Percentiles rank a stretch among this genome's conserved stretches.
Evolutionary conservation across 2,329 filamentous ascomycete genomes (phyloP).

Genomic region (Beauveria sp.): DNA sequence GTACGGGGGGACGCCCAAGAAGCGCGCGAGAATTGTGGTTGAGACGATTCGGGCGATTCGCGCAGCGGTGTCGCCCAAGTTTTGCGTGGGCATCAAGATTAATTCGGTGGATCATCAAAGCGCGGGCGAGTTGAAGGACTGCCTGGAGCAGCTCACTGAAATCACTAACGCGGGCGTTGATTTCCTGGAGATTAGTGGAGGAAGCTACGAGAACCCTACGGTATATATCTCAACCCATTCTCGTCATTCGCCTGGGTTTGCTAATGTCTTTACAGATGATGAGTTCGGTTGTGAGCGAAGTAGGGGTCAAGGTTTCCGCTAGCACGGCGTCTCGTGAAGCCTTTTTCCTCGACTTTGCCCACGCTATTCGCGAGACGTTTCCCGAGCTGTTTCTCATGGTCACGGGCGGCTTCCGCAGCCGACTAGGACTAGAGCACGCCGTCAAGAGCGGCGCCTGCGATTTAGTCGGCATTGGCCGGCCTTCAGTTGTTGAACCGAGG

Average conservation of each 20-base stretch:
- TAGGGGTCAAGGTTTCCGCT: conserved; percentile 21
- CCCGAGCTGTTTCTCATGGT: conserved; percentile 44
- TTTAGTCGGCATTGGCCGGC: conserved; percentile 33
- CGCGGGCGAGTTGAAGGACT: conserved; percentile 38
- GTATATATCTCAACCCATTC: conserved; percentile 22
- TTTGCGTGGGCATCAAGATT: conserved; percentile 47
- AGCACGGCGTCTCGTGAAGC: conserved; percentile 52
- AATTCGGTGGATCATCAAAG: conserved; percentile 51
- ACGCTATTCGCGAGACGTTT: conserved; percentile 38
- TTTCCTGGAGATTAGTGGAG: conserved; percentile 62
- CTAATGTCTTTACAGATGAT: neutral
- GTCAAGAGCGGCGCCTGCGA: conserved; percentile 32
- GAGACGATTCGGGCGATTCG: conserved; percentile 41
- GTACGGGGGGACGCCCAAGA: conserved; percentile 46
- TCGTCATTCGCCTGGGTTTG: neutral
- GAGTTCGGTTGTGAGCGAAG: conserved; percentile 12
- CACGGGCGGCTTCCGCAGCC: conserved; percentile 55
- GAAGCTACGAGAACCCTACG: conserved; percentile 46
- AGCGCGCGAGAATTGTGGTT: conserved; percentile 41
- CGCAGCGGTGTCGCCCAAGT: conserved; percentile 27
- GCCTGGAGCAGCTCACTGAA: conserved; percentile 48
- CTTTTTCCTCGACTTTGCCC: conserved; percentile 61
- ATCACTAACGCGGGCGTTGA: conserved; percentile 47
- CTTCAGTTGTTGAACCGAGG: conserved; percentile 29
- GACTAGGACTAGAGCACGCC: conserved; percentile 33